Conservation (phyloP, 441 rosid genomes). For the Adansonia gregorii region DNA sequence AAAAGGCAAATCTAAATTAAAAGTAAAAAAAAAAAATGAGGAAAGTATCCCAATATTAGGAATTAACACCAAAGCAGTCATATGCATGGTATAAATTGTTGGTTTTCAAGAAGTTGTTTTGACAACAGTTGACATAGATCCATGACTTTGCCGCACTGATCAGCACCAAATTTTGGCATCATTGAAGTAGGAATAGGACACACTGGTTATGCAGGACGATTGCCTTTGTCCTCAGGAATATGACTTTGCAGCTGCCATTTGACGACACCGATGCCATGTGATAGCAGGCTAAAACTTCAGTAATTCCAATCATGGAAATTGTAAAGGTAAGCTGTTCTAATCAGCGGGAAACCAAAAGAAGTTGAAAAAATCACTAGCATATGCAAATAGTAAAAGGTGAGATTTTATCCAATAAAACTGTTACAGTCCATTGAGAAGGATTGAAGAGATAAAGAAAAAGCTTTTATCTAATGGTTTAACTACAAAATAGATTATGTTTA, state of each 20-base stretch:
- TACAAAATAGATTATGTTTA: neutral
- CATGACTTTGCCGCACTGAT: neutral
- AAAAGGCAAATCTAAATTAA: neutral
- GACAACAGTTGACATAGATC: neutral
- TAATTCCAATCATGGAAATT: neutral
- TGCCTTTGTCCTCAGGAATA: neutral
- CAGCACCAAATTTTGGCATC: slow-evolving; percentile 4
- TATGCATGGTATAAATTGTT: neutral
- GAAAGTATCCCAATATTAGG: neutral
- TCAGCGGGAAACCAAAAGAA: neutral
- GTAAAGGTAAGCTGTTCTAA: neutral
- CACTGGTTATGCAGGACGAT: neutral
- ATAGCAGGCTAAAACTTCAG: slow-evolving; percentile 9
- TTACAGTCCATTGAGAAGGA: neutral
- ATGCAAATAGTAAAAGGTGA: neutral
- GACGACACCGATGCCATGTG: neutral
- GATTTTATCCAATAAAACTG: neutral
- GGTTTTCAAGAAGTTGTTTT: neutral
- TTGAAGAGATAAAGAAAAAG: neutral
- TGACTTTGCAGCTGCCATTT: neutral
- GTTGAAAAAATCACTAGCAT: neutral
- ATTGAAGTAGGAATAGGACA: neutral
- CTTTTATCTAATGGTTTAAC: neutral
- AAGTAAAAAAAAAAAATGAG: neutral
- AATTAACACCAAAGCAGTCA: slow-evolving; percentile 5